A percentile compares a stretch with the other conserved stretches of the same genome.
Conservation (phyloP, 768 basidiomycete genomes). For the Trametes gibbosa region DNA sequence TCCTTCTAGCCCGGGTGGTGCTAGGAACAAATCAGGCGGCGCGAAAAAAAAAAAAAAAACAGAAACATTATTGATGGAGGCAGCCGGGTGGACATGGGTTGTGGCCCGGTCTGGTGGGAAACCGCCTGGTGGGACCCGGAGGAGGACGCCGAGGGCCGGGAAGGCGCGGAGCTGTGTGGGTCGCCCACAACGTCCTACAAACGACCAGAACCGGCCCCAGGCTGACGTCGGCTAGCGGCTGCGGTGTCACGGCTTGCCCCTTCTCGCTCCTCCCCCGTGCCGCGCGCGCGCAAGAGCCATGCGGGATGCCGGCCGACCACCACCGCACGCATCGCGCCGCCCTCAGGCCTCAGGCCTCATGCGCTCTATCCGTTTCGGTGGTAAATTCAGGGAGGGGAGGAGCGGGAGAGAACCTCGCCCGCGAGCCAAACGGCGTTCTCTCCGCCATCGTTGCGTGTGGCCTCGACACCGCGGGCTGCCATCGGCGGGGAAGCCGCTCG, state of each 20-base stretch:
- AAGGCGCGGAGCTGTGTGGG: neutral
- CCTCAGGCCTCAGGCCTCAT: no score
- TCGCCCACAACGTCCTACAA: constrained; percentile 3
- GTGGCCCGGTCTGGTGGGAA: no score
- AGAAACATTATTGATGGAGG: no score
- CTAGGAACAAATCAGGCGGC: no score
- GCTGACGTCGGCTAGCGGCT: neutral
- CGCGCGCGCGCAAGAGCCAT: neutral
- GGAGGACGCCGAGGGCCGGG: neutral
- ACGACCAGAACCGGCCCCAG: neutral
- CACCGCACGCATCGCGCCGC: no score
- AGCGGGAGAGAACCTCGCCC: neutral
- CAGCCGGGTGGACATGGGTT: no score
- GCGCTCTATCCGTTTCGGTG: no score
- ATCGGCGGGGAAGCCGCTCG: neutral
- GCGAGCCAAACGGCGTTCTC: neutral
- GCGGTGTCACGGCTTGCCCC: neutral
- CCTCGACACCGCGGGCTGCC: neutral
- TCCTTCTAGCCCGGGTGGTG: no score
- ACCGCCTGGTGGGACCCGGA: neutral
- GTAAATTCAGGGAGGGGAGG: no score
- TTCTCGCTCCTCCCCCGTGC: neutral
- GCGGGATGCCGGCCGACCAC: neutral
- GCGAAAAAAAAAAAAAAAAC: no score
- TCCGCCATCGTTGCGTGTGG: no score